Evolutionary conservation across 108 stramenopile species (phyloP), one percentile per base, ranked within the genome.

Genomic region (Skeletonema marinoi): DNA sequence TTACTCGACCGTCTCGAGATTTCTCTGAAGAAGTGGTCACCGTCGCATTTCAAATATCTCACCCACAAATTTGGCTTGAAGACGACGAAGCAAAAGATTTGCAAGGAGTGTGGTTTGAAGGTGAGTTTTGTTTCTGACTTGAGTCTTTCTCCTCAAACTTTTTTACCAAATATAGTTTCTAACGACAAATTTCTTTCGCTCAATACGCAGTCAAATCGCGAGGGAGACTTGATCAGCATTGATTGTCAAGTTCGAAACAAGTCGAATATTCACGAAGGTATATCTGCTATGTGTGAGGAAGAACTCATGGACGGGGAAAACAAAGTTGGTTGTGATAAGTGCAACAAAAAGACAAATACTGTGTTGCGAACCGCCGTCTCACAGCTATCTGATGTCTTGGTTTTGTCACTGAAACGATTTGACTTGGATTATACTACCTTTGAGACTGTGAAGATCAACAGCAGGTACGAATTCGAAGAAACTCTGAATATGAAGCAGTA

Each of bases 231-330:
- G 63, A 87, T 98, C 73, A 97, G 92, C 81, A 88, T 98, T 65
- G 97, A 97, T 74, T 92, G 97, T 38, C 95, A 96, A 75, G 97
- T 99, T 78, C 74, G 97, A 60, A 97, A 97, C 48, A 98, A 96
- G 65, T 75, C 85, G 33, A 92, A 90, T 32, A 94, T 99, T 63
- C 95, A 95, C 65, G 98, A 99, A 76, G 93, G 93, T 25, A 83
- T 99, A 29, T 93, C 92, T n/a, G 84, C 86, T 9, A 90, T 98
- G 80, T 95, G 96, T 32, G 93, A 95, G 59, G 91, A 89, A 48
- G 98, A 99, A 74, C 86, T 96, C 7, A 99, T 99, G 98, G 97
- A 97, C 70, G 98, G 98, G 12, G 96, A 95, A 77, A 99, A 99
- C 81, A 92, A 98, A 87, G 96, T 98, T 16, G 81, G 85, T 67